Evolutionary conservation across 768 basidiomycete genomes (phyloP).

Genomic region (Leccinum longicurvipes): DNA sequence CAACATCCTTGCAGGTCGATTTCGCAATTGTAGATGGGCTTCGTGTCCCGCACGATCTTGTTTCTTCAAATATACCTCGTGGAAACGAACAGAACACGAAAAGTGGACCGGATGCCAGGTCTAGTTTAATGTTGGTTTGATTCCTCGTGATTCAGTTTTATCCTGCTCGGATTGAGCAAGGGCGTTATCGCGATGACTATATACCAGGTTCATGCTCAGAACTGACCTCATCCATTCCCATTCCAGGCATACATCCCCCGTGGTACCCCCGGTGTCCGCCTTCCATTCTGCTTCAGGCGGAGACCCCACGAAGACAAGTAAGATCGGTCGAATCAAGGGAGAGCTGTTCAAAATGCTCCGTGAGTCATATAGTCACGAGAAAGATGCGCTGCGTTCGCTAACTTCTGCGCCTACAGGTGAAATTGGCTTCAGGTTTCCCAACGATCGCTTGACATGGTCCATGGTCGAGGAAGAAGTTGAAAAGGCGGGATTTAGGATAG

Average conservation of each 20-base stretch:
- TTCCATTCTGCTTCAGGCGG: too few relatives aligned
- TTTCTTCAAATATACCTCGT: neutral
- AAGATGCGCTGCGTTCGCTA: neutral
- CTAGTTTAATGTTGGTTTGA: neutral
- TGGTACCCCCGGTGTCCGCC: too few relatives aligned
- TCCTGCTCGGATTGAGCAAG: neutral
- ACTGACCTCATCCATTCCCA: too few relatives aligned
- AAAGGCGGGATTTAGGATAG: neutral
- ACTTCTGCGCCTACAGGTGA: neutral
- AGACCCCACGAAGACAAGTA: too few relatives aligned
- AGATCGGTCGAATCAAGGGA: too few relatives aligned
- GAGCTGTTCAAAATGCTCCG: conserved; percentile 11
- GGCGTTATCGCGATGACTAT: neutral
- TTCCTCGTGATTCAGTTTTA: neutral
- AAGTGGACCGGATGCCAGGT: neutral
- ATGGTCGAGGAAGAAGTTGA: neutral
- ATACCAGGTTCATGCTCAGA: neutral
- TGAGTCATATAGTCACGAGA: neutral
- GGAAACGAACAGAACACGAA: neutral
- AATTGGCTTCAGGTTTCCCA: neutral
- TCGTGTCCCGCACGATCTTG: neutral
- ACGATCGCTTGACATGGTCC: neutral
- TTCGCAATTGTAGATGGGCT: neutral
- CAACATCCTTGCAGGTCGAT: neutral
- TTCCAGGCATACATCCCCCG: too few relatives aligned